phyloP scores from a whole-genome alignment of 495 filamentous ascomycete species.

The Pseudevernia furfuracea region DNA sequence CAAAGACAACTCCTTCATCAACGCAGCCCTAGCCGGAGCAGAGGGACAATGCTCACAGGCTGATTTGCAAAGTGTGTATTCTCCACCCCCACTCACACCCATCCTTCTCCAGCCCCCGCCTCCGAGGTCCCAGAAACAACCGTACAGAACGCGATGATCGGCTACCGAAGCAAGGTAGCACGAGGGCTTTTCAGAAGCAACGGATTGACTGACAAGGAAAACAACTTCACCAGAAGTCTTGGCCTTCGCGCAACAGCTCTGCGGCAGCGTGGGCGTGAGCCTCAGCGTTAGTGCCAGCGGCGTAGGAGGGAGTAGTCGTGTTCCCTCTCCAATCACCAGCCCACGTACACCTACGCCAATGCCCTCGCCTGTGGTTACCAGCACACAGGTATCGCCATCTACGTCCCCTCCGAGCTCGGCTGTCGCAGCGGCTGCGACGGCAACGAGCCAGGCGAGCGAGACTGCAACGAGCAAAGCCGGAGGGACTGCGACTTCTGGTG shows the following conservation, averaged over 20 bases:
- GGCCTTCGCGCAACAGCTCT: neutral
- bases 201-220: neutral
- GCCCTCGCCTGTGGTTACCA: neutral
- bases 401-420: neutral
- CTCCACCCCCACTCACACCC: neutral
- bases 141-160: neutral
- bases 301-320: neutral
- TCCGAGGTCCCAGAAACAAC: neutral
- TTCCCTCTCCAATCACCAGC: neutral
- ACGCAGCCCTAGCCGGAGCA: neutral
- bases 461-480: neutral
- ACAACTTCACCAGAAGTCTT: neutral
- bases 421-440: neutral
- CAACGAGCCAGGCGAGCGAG: neutral
- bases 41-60: neutral
- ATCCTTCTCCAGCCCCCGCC: neutral
- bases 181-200: neutral
- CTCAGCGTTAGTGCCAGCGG: neutral
- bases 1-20: slow-evolving; percentile 10
- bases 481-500: neutral
- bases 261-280: neutral
- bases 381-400: neutral
- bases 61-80: slow-evolving; percentile 1
- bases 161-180: neutral
- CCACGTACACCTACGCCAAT: neutral